Conservation (phyloP, 2,329 filamentous ascomycete species). For the Penicillium sp. region DNA sequence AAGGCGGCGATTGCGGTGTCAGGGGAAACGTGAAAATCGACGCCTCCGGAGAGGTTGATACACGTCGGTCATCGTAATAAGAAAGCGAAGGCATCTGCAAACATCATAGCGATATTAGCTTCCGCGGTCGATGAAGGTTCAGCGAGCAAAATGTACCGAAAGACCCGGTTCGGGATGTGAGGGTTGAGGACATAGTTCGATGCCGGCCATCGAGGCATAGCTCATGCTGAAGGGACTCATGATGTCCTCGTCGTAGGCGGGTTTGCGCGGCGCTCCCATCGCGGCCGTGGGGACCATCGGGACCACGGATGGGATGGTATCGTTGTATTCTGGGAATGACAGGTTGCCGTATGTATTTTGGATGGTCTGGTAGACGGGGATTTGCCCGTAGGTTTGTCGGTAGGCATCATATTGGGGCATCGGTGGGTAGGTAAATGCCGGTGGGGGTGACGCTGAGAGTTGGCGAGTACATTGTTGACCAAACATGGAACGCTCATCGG, state of each 20-base stretch:
- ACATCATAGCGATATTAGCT: constrained; percentile 22
- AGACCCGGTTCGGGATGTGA: constrained; percentile 39
- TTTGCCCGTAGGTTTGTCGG: constrained; percentile 34
- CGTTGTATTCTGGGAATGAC: constrained; percentile 40
- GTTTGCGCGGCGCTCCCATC: constrained; percentile 52
- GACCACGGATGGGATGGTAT: constrained; percentile 44
- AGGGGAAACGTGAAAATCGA: constrained; percentile 41
- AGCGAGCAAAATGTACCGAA: constrained; percentile 46
- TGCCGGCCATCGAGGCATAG: constrained; percentile 60
- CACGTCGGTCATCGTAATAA: constrained; percentile 42
- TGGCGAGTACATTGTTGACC: constrained; percentile 60
- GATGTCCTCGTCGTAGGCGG: constrained; percentile 56
- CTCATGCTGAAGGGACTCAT: constrained; percentile 62
- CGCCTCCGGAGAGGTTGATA: constrained; percentile 43
- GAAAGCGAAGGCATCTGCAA: constrained; percentile 27
- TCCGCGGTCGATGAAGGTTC: constrained; percentile 19
- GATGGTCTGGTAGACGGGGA: constrained; percentile 37
- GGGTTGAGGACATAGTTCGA: constrained; percentile 49
- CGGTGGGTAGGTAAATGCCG: constrained; percentile 55
- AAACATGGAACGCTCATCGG: constrained; percentile 58
- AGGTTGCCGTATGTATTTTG: constrained; percentile 34
- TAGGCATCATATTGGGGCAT: constrained; percentile 50
- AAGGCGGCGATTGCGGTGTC: constrained; percentile 44
- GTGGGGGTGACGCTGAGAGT: constrained; percentile 60
- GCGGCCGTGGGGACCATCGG: constrained; percentile 42